Percentiles rank a stretch among this genome's conserved stretches.
phyloP scores from a whole-genome alignment of 495 filamentous ascomycete genomes.

The Hypoxylon trugodes region DNA sequence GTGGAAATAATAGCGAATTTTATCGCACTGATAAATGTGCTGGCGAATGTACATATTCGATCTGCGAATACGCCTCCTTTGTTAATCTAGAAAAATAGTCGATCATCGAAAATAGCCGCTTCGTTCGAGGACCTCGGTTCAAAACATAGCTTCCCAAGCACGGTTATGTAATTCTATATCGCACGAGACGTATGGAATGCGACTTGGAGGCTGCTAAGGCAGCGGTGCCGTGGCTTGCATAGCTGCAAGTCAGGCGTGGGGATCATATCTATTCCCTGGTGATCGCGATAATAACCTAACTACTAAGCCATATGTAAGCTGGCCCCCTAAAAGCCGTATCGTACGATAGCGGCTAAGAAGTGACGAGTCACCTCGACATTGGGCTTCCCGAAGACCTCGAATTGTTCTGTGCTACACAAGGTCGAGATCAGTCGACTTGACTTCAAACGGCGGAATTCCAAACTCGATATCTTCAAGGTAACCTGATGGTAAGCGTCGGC shows the following conservation, averaged over 20 bases:
- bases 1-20: too few relatives aligned
- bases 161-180: not conserved
- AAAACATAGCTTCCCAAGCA: not conserved
- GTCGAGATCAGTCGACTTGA: not conserved
- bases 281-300: slow-evolving; percentile 34
- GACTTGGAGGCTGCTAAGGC: slow-evolving; percentile 16
- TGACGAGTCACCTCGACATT: slow-evolving; percentile 34
- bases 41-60: slow-evolving; percentile 10
- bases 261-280: slow-evolving; percentile 23
- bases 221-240: slow-evolving; percentile 32
- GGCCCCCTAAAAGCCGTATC: slow-evolving; percentile 14
- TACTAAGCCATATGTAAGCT: slow-evolving; percentile 36
- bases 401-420: slow-evolving; percentile 11
- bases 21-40: too few relatives aligned
- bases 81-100: not conserved
- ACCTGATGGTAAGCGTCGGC: not conserved
- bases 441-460: not conserved
- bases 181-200: slow-evolving; percentile 11
- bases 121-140: slow-evolving; percentile 18
- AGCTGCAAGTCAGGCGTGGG: slow-evolving; percentile 31
- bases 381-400: slow-evolving; percentile 2
- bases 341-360: slow-evolving; percentile 34
- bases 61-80: too few relatives aligned
- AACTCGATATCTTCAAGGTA: not conserved
- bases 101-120: not conserved